Percentiles rank a stretch among this genome's conserved stretches.
Conservation (phyloP, 805 yeast genomes). For the Candida quercuum region DNA sequence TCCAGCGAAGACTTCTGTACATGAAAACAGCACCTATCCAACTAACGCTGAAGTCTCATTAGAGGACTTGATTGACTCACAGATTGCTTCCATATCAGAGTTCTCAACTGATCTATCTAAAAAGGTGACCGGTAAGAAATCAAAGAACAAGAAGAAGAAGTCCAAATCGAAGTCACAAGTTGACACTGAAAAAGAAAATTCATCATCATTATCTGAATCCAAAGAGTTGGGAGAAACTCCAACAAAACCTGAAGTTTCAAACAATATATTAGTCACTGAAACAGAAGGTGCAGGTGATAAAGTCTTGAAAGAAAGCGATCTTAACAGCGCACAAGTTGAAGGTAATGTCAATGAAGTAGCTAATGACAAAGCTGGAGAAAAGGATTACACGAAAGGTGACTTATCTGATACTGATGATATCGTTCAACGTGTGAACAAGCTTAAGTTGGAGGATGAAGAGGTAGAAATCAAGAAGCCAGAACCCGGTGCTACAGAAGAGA, state of each 20-base stretch:
- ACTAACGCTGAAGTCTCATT: constrained; percentile 17
- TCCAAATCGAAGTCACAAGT: background rate
- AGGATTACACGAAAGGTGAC: too few relatives aligned
- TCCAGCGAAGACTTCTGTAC: constrained; percentile 4
- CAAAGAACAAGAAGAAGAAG: constrained; percentile 3
- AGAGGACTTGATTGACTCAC: constrained; percentile 25
- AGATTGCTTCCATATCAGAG: constrained; percentile 24
- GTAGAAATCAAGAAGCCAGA: background rate
- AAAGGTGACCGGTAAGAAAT: constrained; percentile 9
- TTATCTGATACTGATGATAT: too few relatives aligned
- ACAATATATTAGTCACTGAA: background rate
- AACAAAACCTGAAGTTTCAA: background rate
- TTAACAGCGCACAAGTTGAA: too few relatives aligned
- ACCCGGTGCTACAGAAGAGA: background rate
- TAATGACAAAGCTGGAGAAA: too few relatives aligned
- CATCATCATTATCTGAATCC: background rate
- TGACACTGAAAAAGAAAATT: too few relatives aligned
- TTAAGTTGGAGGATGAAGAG: constrained; percentile 1
- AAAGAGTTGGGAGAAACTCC: background rate
- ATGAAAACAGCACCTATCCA: constrained; percentile 4
- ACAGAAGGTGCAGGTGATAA: too few relatives aligned
- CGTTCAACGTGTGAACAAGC: too few relatives aligned
- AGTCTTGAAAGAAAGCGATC: too few relatives aligned
- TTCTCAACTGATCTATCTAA: constrained; percentile 16
- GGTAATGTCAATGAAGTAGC: constrained; percentile 1